These are phyloP conservation scores for Rosa hybrid DNA, from an alignment of 331 rosid species.

Conservation along the genomic window DNA sequence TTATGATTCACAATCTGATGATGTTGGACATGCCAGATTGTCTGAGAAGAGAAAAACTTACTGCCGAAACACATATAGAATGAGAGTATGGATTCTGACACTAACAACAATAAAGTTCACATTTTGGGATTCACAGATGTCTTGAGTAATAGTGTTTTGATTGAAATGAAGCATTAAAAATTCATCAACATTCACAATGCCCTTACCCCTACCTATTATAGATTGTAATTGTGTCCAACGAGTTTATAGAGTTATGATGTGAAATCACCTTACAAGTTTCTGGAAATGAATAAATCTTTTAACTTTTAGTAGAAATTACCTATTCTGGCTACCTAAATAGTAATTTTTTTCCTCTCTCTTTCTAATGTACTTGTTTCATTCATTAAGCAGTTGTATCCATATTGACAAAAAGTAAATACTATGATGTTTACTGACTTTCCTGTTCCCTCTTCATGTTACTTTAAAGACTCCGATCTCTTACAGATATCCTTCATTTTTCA, in stretches of 20 bases:
- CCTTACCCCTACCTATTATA: neutral
- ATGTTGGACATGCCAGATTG: neutral
- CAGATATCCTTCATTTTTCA: constrained; percentile 31
- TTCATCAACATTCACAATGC: neutral
- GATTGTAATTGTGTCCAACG: neutral
- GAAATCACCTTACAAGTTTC: neutral
- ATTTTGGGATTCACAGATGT: neutral
- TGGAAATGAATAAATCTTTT: neutral
- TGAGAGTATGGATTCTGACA: neutral
- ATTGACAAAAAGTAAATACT: neutral
- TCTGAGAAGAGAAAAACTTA: neutral
- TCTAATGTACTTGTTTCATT: neutral
- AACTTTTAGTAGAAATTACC: neutral
- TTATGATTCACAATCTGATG: neutral
- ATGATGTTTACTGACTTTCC: neutral
- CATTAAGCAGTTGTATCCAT: neutral
- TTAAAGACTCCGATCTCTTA: constrained; percentile 4
- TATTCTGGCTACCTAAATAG: neutral
- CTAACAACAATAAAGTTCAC: neutral
- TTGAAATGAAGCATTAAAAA: neutral
- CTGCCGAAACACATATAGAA: neutral
- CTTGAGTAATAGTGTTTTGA: neutral
- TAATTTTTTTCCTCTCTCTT: too few relatives aligned
- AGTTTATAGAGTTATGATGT: neutral
- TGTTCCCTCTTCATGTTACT: neutral